Evolutionary conservation across 1,284 basidiomycete genomes (phyloP).

Genomic region (Garcileccinum viscosum): DNA sequence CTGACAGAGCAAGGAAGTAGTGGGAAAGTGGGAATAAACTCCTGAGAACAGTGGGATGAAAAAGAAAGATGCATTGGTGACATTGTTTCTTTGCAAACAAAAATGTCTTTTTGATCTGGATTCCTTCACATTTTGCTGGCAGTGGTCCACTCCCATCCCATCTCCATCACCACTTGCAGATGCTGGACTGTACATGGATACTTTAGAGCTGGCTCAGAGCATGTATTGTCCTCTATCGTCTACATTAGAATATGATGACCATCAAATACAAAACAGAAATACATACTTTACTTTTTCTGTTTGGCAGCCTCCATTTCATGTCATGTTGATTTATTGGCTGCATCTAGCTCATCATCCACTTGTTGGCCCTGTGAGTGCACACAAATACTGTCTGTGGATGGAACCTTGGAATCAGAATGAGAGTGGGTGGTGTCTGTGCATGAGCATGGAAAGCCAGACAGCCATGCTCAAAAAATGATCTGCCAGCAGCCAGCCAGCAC

Average conservation of each 20-base stretch:
- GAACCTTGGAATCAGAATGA: slow-evolving; percentile 65
- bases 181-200: slow-evolving; percentile 46
- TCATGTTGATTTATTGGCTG: too few relatives aligned
- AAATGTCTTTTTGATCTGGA: slow-evolving; percentile 73
- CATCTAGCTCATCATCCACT: slow-evolving; percentile 14
- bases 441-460: too few relatives aligned
- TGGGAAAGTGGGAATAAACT: background rate
- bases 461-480: too few relatives aligned
- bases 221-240: too few relatives aligned
- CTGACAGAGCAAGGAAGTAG: background rate
- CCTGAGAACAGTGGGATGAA: background rate
- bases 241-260: too few relatives aligned
- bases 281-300: too few relatives aligned
- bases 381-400: slow-evolving; percentile 45
- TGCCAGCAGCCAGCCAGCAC: too few relatives aligned
- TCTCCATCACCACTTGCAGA: background rate
- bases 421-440: slow-evolving; percentile 20
- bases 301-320: too few relatives aligned
- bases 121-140: slow-evolving; percentile 45
- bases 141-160: background rate
- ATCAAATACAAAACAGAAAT: too few relatives aligned
- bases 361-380: slow-evolving; percentile 39
- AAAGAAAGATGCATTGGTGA: slow-evolving; percentile 59
- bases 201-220: slow-evolving; percentile 70
- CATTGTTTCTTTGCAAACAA: slow-evolving; percentile 76